Percentiles rank a stretch among this genome's conserved stretches.
phyloP scores from a whole-genome alignment of 2,329 filamentous ascomycete species.

The Colletotrichum tofieldiae region DNA sequence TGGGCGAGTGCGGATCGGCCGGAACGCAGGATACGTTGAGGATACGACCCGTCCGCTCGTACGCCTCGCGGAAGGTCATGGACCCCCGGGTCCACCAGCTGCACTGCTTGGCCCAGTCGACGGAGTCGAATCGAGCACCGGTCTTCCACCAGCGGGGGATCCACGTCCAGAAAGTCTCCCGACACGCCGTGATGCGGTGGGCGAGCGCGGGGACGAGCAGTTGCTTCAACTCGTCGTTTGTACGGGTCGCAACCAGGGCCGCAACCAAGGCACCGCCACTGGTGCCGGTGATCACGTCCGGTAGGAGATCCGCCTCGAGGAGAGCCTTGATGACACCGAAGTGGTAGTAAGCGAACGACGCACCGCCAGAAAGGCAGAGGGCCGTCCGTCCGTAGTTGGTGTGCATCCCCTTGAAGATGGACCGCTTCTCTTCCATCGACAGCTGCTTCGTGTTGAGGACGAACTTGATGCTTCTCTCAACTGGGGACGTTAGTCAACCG shows the following conservation, averaged over 20 bases:
- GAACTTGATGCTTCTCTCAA: constrained; percentile 77
- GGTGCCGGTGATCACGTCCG: constrained; percentile 96
- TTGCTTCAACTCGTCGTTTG: constrained; percentile 89
- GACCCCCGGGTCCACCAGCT: constrained; percentile 94
- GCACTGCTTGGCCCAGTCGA: constrained; percentile 89
- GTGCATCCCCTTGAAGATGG: constrained; percentile 88
- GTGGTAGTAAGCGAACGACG: constrained; percentile 97
- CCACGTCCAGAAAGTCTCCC: constrained; percentile 85
- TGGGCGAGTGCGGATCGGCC: constrained; percentile 92
- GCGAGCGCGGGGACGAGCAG: constrained; percentile 91
- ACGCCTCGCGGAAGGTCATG: constrained; percentile 95
- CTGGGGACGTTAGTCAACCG: constrained; percentile 55
- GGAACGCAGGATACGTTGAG: constrained; percentile 97
- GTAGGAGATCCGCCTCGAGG: constrained; percentile 86
- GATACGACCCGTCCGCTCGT: constrained; percentile 92
- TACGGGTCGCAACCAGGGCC: constrained; percentile 88
- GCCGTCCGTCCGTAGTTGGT: constrained; percentile 95
- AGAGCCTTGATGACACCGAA: constrained; percentile 93
- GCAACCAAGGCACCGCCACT: constrained; percentile 95
- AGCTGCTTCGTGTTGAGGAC: constrained; percentile 79
- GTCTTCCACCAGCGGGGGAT: constrained; percentile 89
- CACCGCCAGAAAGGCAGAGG: constrained; percentile 92
- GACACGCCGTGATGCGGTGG: constrained; percentile 86
- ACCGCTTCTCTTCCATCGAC: constrained; percentile 80
- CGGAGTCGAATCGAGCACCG: constrained; percentile 92